These are phyloP conservation scores for Crithidia brevicula DNA, from an alignment of 208 protist species.

Conservation along the genomic window DNA sequence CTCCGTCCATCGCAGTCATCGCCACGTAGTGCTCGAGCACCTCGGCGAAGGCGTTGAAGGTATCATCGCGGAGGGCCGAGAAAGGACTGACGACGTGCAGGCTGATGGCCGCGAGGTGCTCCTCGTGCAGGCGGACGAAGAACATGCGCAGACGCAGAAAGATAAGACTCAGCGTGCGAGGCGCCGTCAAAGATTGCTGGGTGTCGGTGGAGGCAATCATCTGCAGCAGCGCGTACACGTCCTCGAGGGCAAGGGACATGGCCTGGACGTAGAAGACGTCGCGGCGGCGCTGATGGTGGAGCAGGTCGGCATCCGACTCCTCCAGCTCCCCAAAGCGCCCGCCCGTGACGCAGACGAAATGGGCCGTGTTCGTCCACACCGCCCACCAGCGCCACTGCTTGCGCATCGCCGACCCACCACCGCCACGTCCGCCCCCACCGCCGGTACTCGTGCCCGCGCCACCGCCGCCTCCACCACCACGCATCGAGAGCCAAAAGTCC, in stretches of 20 bases:
- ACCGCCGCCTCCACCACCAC: background rate
- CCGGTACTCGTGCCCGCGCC: background rate
- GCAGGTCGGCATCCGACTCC: conserved; percentile 14
- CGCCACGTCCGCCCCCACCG: background rate
- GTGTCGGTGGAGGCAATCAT: conserved; percentile 12
- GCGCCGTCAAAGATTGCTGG: background rate
- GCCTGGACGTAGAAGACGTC: conserved; percentile 37
- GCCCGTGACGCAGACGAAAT: conserved; percentile 23
- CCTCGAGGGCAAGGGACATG: conserved; percentile 31
- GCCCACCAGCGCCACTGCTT: conserved; percentile 40
- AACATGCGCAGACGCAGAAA: conserved; percentile 28
- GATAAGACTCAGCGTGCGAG: conserved; percentile 13
- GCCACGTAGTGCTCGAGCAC: conserved; percentile 36
- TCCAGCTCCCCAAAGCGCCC: conserved; percentile 16
- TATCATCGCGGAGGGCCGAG: conserved; percentile 27
- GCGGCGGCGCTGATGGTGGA: conserved; percentile 11
- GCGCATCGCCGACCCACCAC: conserved; percentile 12
- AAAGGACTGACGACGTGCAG: conserved; percentile 21
- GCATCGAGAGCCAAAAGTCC: conserved; percentile 14
- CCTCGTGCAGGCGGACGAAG: conserved; percentile 29
- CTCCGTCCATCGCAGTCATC: conserved; percentile 1
- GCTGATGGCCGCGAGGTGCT: conserved; percentile 29
- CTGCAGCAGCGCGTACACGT: conserved; percentile 33
- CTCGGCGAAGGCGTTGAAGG: conserved; percentile 39
- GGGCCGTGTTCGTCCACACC: conserved; percentile 35